phyloP scores from a whole-genome alignment of 2,329 filamentous ascomycete genomes.

The Talaromyces sp. region DNA sequence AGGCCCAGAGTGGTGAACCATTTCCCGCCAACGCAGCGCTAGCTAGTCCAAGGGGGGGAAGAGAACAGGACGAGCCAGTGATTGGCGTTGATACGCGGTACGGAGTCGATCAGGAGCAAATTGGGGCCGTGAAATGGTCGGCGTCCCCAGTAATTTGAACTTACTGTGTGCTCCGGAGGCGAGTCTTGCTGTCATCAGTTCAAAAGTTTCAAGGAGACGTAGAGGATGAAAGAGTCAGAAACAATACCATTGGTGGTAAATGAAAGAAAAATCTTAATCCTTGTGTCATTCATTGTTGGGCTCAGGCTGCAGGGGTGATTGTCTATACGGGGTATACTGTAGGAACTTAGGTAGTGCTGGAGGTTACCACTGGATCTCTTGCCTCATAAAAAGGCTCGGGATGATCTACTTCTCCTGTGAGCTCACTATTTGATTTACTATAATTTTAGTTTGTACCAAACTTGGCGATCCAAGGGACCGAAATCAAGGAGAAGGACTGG shows the following conservation, averaged over 20 bases:
- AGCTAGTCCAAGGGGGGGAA: conserved; percentile 13
- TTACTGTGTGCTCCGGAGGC: neutral
- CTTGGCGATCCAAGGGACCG: neutral
- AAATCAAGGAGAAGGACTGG: neutral
- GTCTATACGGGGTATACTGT: no score
- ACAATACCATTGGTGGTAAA: neutral
- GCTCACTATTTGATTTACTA: neutral
- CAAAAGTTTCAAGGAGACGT: conserved; percentile 1
- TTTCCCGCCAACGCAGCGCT: conserved; percentile 10
- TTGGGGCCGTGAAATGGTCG: conserved; percentile 11
- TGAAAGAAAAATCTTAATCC: neutral
- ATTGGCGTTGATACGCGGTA: conserved; percentile 15
- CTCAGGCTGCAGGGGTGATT: neutral
- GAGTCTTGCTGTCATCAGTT: no score
- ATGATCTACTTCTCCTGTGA: neutral
- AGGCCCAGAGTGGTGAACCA: conserved; percentile 17
- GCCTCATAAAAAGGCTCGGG: neutral
- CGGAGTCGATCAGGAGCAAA: conserved; percentile 22
- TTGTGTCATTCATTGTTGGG: neutral
- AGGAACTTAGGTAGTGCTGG: no score
- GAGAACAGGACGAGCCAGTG: conserved; percentile 20
- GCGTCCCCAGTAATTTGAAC: conserved; percentile 1
- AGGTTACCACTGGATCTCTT: no score
- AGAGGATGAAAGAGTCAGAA: neutral
- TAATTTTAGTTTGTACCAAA: neutral